phyloP scores from a whole-genome alignment of 2,329 filamentous ascomycete species.

The Monosporascus ibericus region DNA sequence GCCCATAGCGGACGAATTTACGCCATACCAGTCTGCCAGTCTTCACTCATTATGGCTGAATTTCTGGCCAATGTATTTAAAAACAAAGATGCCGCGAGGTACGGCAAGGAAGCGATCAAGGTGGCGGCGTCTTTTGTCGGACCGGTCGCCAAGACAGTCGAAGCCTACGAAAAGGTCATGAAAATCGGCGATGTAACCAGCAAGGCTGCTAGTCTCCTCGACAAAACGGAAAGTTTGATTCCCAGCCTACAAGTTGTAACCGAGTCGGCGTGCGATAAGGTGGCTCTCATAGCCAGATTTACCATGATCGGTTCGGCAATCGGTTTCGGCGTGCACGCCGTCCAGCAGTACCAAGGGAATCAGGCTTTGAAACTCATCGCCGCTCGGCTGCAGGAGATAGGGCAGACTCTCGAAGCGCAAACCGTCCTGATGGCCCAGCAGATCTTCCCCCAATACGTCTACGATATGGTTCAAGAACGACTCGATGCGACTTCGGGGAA shows the following conservation, averaged over 20 bases:
- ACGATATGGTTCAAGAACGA: constrained; percentile 31
- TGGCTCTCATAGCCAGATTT: constrained; percentile 25
- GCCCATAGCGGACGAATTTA: neutral
- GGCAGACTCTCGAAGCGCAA: constrained; percentile 26
- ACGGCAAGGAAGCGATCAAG: neutral
- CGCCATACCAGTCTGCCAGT: neutral
- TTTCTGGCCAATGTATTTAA: neutral
- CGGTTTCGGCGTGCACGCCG: constrained; percentile 28
- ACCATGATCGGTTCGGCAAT: constrained; percentile 23
- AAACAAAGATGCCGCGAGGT: neutral
- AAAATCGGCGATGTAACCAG: neutral
- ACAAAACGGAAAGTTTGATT: constrained; percentile 14
- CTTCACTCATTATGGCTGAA: neutral
- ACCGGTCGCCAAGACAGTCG: constrained; percentile 1
- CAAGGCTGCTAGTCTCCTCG: neutral
- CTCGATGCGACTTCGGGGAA: constrained; percentile 27
- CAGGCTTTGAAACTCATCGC: constrained; percentile 30
- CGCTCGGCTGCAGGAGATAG: constrained; percentile 28
- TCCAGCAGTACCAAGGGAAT: constrained; percentile 29
- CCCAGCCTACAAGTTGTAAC: constrained; percentile 30
- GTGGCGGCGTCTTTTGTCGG: neutral
- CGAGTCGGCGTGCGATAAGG: constrained; percentile 27
- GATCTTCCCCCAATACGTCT: constrained; percentile 30
- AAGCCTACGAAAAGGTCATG: neutral
- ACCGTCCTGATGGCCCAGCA: constrained; percentile 30